These are phyloP conservation scores for Synchytrium microbalum DNA, from an alignment of 371 early-diverging fungal genomes.

Conservation along the genomic window DNA sequence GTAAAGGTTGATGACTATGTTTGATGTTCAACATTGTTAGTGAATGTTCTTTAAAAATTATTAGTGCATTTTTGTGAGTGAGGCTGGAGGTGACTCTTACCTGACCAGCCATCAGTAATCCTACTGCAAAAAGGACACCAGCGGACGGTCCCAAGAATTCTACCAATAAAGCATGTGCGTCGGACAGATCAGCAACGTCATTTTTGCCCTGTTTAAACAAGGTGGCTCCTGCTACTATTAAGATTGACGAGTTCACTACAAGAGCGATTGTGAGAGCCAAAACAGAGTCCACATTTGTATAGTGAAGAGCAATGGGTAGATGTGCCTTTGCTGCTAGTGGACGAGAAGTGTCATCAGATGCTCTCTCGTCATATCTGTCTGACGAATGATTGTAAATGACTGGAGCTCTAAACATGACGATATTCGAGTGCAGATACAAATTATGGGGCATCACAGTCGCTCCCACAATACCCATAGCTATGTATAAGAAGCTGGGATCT, in stretches of 20 bases:
- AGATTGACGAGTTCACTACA: constrained; percentile 68
- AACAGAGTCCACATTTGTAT: constrained; percentile 52
- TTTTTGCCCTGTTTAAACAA: constrained; percentile 40
- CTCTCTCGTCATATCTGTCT: constrained; percentile 6
- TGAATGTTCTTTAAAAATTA: too few relatives aligned
- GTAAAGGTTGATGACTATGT: constrained; percentile 73
- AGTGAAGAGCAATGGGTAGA: constrained; percentile 30
- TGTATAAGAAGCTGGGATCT: constrained; percentile 51
- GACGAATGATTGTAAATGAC: constrained; percentile 10
- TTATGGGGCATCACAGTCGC: constrained; percentile 58
- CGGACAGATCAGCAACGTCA: constrained; percentile 52
- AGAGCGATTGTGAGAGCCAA: constrained; percentile 65
- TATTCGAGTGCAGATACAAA: constrained; percentile 65
- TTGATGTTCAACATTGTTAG: too few relatives aligned
- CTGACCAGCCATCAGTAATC: constrained; percentile 69
- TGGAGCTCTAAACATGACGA: constrained; percentile 40
- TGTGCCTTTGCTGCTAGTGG: background rate
- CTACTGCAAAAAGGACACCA: constrained; percentile 66
- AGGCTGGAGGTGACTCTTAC: too few relatives aligned
- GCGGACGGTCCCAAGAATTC: constrained; percentile 57
- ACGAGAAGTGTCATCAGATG: constrained; percentile 10
- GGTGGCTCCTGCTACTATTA: constrained; percentile 71
- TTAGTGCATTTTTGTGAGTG: too few relatives aligned
- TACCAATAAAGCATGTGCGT: constrained; percentile 54
- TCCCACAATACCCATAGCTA: constrained; percentile 76